Percentiles rank a stretch among this genome's conserved stretches.
phyloP scores from a whole-genome alignment of 2,329 filamentous ascomycete species.

The Cucurbitaria berberidis region DNA sequence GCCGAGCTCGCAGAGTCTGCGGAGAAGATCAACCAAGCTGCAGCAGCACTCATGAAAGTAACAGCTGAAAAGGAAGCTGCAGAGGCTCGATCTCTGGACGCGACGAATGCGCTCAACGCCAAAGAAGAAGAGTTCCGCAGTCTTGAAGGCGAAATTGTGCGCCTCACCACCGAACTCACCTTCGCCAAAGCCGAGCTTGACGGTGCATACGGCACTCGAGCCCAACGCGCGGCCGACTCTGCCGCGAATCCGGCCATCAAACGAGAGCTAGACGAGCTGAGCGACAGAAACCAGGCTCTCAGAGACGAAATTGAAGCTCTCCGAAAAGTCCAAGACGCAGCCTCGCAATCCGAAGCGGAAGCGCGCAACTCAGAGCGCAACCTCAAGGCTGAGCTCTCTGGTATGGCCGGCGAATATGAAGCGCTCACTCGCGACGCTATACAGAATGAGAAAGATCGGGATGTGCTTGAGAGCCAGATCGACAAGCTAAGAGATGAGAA shows the following conservation, averaged over 20 bases:
- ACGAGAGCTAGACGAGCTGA: constrained; percentile 64
- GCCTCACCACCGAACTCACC: constrained; percentile 79
- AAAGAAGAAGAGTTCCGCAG: constrained; percentile 47
- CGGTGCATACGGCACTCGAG: constrained; percentile 84
- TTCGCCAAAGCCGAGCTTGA: constrained; percentile 90
- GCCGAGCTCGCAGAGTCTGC: constrained; percentile 45
- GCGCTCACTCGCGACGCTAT: constrained; percentile 72
- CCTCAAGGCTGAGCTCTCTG: constrained; percentile 69
- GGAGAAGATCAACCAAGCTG: constrained; percentile 37
- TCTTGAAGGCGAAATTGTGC: constrained; percentile 68
- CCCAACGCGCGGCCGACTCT: constrained; percentile 71
- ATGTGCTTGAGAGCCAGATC: constrained; percentile 67
- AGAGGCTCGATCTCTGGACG: constrained; percentile 38
- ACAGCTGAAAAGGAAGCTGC: constrained; percentile 42
- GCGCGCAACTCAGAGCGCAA: constrained; percentile 49
- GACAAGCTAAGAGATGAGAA: constrained; percentile 69
- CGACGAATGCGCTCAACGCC: constrained; percentile 34
- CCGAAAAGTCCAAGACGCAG: constrained; percentile 46
- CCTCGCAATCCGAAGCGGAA: constrained; percentile 44
- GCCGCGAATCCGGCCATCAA: constrained; percentile 63
- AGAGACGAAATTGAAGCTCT: constrained; percentile 53
- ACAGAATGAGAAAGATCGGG: constrained; percentile 73
- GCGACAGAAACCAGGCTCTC: constrained; percentile 52
- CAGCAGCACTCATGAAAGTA: constrained; percentile 31
- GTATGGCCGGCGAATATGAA: constrained; percentile 73